Evolutionary conservation across 2,329 filamentous ascomycete genomes (phyloP).

Genomic region (Akanthomyces uredinophilus): DNA sequence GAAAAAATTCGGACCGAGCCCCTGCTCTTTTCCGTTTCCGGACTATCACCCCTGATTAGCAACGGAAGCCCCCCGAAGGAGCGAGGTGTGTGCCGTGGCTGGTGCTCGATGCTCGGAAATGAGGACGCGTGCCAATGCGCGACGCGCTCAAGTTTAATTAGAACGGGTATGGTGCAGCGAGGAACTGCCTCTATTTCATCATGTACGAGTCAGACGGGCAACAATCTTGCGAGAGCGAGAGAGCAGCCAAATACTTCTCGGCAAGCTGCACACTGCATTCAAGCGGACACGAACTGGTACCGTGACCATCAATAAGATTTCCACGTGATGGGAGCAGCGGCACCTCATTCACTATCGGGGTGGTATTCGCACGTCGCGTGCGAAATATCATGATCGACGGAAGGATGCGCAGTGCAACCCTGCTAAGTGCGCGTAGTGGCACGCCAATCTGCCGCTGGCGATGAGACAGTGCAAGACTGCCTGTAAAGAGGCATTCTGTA

Average conservation of each 20-base stretch:
- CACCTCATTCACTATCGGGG: not conserved
- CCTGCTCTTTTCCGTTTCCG: not conserved
- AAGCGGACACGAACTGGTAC: not conserved
- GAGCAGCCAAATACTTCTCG: no score
- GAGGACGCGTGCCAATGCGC: not conserved
- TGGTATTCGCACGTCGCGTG: slow-evolving; percentile 7
- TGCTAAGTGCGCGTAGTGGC: slow-evolving; percentile 8
- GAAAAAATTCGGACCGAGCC: not conserved
- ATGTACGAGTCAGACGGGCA: not conserved
- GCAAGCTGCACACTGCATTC: not conserved
- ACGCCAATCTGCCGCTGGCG: slow-evolving; percentile 8
- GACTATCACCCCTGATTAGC: not conserved
- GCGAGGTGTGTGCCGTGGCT: not conserved
- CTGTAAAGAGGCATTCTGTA: not conserved
- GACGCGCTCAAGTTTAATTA: slow-evolving; percentile 5
- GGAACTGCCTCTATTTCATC: not conserved
- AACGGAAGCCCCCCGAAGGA: not conserved
- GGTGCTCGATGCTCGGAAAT: not conserved
- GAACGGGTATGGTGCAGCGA: not conserved
- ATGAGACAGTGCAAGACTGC: not conserved
- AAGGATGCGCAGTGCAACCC: not conserved
- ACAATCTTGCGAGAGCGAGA: not conserved
- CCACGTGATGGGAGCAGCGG: slow-evolving; percentile 2
- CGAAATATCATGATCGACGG: slow-evolving; percentile 2
- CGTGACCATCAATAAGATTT: slow-evolving; percentile 4